Conservation (phyloP, 129 eudicot genomes). For the Heracleum sosnowskyi region DNA sequence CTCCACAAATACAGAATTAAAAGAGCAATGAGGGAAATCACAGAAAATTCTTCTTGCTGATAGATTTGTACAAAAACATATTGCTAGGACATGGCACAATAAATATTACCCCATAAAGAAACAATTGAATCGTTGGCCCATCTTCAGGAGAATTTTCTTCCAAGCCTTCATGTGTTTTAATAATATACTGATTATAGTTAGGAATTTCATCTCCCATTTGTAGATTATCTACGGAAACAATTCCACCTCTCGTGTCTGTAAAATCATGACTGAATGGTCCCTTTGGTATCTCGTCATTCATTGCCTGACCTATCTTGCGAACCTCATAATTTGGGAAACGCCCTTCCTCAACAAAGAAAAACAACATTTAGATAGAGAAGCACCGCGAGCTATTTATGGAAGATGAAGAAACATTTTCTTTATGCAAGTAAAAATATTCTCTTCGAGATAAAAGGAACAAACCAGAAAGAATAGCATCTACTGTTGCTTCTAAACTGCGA, state of each 20-base stretch:
- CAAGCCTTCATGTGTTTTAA: slow-evolving; percentile 24
- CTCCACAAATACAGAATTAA: neutral
- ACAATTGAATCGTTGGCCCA: slow-evolving; percentile 42
- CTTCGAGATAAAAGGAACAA: slow-evolving; percentile 8
- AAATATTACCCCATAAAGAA: slow-evolving; percentile 73
- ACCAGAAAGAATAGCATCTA: slow-evolving; percentile 92
- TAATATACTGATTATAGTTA: slow-evolving; percentile 17
- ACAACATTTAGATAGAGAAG: neutral
- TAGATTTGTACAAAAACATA: neutral
- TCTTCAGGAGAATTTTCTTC: slow-evolving; percentile 28
- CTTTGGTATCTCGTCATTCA: slow-evolving; percentile 23
- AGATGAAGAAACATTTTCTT: neutral
- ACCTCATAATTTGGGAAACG: slow-evolving; percentile 70
- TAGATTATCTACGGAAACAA: slow-evolving; percentile 28
- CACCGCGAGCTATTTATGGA: neutral
- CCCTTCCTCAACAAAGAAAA: slow-evolving; percentile 48
- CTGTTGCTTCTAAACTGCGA: slow-evolving; percentile 68
- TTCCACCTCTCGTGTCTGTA: slow-evolving; percentile 22
- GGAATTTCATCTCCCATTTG: slow-evolving; percentile 29
- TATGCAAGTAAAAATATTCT: neutral
- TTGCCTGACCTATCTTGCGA: slow-evolving; percentile 45
- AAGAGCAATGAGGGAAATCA: neutral
- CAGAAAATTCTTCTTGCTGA: neutral
- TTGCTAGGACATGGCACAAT: slow-evolving; percentile 7
- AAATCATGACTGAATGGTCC: slow-evolving; percentile 25